Conservation (phyloP, 1,284 basidiomycete species). For the Cryptococcus amylolentus region DNA sequence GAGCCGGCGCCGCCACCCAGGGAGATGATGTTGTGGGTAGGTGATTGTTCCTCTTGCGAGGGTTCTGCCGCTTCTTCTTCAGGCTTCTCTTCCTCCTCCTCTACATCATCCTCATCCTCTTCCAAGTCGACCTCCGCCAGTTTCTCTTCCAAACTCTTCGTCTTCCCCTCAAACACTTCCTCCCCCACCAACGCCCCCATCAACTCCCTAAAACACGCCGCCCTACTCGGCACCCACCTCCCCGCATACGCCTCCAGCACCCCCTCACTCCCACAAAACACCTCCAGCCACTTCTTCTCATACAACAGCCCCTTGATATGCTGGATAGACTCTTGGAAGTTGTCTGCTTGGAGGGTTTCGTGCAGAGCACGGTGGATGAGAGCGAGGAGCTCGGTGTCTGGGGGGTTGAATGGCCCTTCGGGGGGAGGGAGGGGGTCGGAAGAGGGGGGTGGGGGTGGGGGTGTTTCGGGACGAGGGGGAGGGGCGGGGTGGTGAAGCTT, state of each 20-base stretch:
- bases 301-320: slow-evolving; percentile 43
- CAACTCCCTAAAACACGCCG: slow-evolving; percentile 47
- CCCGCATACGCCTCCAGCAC: slow-evolving; percentile 49
- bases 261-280: slow-evolving; percentile 34
- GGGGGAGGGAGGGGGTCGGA: slow-evolving; percentile 9
- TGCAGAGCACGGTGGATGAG: slow-evolving; percentile 30
- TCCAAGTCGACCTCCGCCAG: slow-evolving; percentile 34
- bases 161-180: slow-evolving; percentile 9
- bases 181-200: slow-evolving; percentile 38
- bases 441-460: neutral
- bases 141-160: slow-evolving; percentile 9
- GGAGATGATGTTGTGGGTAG: slow-evolving; percentile 33
- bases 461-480: slow-evolving; percentile 1
- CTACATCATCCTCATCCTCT: slow-evolving; percentile 12
- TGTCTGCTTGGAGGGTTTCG: slow-evolving; percentile 22
- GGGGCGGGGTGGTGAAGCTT: slow-evolving; percentile 34
- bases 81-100: slow-evolving; percentile 3
- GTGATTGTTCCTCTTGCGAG: slow-evolving; percentile 1
- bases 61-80: slow-evolving; percentile 8
- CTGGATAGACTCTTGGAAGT: slow-evolving; percentile 37
- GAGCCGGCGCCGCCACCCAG: slow-evolving; percentile 51
- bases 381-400: slow-evolving; percentile 35
- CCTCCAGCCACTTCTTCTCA: slow-evolving; percentile 46
- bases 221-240: slow-evolving; percentile 51
- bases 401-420: slow-evolving; percentile 23